Evolutionary conservation across 371 early-diverging fungal genomes (phyloP).

Genomic region (Parasitella parasitica): DNA sequence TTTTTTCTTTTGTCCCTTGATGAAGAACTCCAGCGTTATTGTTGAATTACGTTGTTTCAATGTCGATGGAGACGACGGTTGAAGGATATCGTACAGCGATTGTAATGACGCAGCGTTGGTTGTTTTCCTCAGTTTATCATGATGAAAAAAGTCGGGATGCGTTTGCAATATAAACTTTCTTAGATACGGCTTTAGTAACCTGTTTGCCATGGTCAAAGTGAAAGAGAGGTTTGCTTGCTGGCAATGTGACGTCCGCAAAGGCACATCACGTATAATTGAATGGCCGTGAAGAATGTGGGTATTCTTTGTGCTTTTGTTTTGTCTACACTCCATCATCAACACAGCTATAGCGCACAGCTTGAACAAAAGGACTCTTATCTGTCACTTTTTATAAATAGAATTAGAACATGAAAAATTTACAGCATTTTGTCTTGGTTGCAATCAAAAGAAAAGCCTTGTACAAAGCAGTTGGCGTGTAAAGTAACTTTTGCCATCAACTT

Average conservation of each 20-base stretch:
- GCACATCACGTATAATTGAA: background rate
- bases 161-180: conserved; percentile 38
- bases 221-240: background rate
- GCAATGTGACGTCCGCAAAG: background rate
- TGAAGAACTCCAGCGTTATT: conserved; percentile 8
- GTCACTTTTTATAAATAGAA: background rate
- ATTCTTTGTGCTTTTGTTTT: background rate
- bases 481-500: background rate
- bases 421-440: background rate
- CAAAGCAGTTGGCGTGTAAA: background rate
- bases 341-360: no score
- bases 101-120: conserved; percentile 39
- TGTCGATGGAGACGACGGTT: background rate
- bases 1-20: conserved; percentile 7
- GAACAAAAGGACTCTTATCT: no score
- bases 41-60: background rate
- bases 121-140: conserved; percentile 27
- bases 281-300: background rate
- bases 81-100: conserved; percentile 22
- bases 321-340: background rate
- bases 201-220: background rate
- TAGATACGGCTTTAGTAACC: conserved; percentile 30
- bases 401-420: background rate
- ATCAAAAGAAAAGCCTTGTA: background rate
- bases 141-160: conserved; percentile 44